These are phyloP conservation scores for Besnoitia besnoiti DNA, from an alignment of 169 alveolate species.

Conservation along the genomic window DNA sequence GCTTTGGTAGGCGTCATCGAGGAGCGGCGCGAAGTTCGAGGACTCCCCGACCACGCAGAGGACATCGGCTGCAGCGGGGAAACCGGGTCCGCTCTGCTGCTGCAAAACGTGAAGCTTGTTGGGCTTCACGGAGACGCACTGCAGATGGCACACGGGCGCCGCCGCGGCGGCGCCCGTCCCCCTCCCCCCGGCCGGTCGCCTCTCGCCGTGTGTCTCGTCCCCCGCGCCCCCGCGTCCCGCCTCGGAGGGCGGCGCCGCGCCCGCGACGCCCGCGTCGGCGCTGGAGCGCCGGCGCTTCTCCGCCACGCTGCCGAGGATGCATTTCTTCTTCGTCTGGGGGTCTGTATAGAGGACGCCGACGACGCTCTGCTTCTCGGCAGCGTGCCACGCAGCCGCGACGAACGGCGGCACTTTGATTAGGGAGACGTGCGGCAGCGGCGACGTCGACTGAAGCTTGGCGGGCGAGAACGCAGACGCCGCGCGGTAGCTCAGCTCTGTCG, in stretches of 20 bases:
- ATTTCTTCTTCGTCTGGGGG: background rate
- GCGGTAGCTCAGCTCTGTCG: background rate
- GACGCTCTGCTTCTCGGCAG: background rate
- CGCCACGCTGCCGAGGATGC: conserved; percentile 13
- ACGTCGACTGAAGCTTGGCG: background rate
- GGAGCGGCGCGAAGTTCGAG: conserved; percentile 10
- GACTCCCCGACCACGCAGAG: conserved; percentile 19
- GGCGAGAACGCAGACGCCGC: background rate
- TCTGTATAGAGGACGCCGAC: conserved; percentile 6
- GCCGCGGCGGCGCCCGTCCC: background rate
- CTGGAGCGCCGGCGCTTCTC: background rate
- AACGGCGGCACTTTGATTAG: conserved; percentile 37
- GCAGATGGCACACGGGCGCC: conserved; percentile 19
- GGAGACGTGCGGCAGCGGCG: conserved; percentile 29
- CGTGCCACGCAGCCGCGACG: conserved; percentile 34
- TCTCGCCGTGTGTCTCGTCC: background rate
- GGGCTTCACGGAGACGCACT: conserved; percentile 11
- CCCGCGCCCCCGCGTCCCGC: background rate
- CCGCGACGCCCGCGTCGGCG: background rate
- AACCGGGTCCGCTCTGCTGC: background rate
- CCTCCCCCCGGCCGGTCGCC: background rate
- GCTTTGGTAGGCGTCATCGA: background rate
- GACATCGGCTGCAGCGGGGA: conserved; percentile 27
- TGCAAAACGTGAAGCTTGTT: background rate
- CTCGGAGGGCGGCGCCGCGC: background rate